phyloP scores from a whole-genome alignment of 352 stramenopile species.

The Phytophthora cajani region DNA sequence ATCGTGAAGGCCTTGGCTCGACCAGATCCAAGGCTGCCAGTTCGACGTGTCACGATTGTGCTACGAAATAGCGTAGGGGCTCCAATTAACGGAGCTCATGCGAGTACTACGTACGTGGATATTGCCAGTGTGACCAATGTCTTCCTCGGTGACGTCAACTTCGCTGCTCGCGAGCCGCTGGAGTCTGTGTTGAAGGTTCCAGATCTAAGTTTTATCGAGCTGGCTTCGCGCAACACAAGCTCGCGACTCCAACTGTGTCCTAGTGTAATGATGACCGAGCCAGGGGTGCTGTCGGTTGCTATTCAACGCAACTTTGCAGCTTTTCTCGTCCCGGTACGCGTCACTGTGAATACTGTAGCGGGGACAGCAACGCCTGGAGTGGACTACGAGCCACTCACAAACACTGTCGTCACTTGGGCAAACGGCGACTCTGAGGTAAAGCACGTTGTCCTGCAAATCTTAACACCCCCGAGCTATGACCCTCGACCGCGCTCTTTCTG shows the following conservation, averaged over 20 bases:
- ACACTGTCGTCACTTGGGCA: conserved; percentile 38
- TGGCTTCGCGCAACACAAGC: conserved; percentile 56
- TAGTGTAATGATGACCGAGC: conserved; percentile 37
- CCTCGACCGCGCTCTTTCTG: conserved; percentile 47
- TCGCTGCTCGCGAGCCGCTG: conserved; percentile 45
- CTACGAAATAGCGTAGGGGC: conserved; percentile 40
- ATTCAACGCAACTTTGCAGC: conserved; percentile 62
- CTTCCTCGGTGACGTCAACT: conserved; percentile 57
- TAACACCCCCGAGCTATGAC: conserved; percentile 49
- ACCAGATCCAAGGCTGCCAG: conserved; percentile 37
- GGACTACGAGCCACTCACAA: conserved; percentile 53
- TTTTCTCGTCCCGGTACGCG: conserved; percentile 32
- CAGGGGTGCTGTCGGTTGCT: conserved; percentile 48
- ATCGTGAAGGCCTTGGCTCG: conserved; percentile 48
- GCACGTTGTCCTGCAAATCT: conserved; percentile 46
- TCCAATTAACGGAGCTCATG: conserved; percentile 29
- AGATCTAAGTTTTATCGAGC: conserved; percentile 55
- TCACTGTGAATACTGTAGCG: conserved; percentile 48
- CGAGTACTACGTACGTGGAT: conserved; percentile 49
- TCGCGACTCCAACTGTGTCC: conserved; percentile 63
- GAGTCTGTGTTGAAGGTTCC: conserved; percentile 40
- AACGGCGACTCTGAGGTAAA: conserved; percentile 48
- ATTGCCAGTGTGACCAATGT: conserved; percentile 53
- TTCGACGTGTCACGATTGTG: conserved; percentile 46
- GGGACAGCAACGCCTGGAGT: conserved; percentile 57